Evolutionary conservation across 331 rosid species (phyloP).

Genomic region (Telfairia occidentalis): DNA sequence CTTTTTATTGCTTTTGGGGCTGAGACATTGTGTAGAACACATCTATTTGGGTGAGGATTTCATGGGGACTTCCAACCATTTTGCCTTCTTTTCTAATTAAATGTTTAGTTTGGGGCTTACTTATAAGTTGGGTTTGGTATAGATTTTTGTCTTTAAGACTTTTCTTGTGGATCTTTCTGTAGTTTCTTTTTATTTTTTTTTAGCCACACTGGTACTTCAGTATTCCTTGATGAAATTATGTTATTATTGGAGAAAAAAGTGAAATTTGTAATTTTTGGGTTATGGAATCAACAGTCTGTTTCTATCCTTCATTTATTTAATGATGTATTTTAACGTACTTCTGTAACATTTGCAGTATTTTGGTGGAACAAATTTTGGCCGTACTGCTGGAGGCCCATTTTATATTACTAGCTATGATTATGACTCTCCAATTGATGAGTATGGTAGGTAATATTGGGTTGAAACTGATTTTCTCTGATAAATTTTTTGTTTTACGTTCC

Average conservation of each 20-base stretch:
- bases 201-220: not conserved
- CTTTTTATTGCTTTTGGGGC: not conserved
- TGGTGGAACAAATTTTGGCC: constrained; percentile 98
- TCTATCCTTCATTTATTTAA: not conserved
- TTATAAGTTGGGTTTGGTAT: not conserved
- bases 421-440: constrained; percentile 96
- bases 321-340: not conserved
- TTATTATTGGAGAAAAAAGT: not conserved
- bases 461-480: not conserved
- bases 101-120: not conserved
- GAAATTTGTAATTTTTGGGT: not conserved
- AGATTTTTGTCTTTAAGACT: not conserved
- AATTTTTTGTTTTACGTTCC: not conserved
- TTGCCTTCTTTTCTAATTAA: not conserved
- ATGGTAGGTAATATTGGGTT: constrained; percentile 42
- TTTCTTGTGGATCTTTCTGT: not conserved
- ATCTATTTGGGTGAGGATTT: not conserved
- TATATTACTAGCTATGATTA: constrained; percentile 95
- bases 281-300: not conserved
- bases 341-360: constrained; percentile 51
- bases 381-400: constrained; percentile 93
- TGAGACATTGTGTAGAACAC: not conserved
- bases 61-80: not conserved
- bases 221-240: not conserved
- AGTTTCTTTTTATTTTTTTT: not conserved